These are phyloP conservation scores for Clavariopsis aquatica DNA, from an alignment of 495 filamentous ascomycete genomes.

Conservation along the genomic window DNA sequence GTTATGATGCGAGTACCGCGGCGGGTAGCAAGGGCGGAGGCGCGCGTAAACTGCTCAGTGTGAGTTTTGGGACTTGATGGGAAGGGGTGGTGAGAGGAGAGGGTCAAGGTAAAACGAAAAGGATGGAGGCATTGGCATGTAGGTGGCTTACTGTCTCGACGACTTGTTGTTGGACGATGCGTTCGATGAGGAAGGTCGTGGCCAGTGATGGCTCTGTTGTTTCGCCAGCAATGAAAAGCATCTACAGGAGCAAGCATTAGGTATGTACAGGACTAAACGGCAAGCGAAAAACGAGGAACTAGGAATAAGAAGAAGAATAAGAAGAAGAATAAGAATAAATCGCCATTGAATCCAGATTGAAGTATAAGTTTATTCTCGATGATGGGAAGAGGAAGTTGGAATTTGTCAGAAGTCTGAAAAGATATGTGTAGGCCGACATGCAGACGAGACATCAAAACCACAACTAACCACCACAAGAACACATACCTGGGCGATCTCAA, in stretches of 20 bases:
- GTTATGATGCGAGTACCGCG: not conserved
- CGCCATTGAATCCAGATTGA: too few species aligned
- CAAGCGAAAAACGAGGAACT: too few species aligned
- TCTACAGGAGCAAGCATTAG: not conserved
- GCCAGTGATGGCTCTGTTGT: not conserved
- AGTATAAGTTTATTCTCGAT: too few species aligned
- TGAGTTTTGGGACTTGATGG: not conserved
- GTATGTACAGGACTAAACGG: not conserved
- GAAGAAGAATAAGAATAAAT: not conserved
- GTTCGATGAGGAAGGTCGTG: not conserved
- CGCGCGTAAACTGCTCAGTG: not conserved
- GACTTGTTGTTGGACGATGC: not conserved
- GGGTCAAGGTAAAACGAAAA: not conserved
- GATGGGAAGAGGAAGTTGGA: too few species aligned
- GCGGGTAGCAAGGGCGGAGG: not conserved
- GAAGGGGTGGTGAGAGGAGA: not conserved
- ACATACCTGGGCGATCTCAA: slow-evolving; percentile 1
- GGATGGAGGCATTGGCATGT: not conserved
- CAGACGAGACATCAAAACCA: not conserved
- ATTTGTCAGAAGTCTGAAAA: not conserved
- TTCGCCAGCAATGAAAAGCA: not conserved
- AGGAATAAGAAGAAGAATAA: not conserved
- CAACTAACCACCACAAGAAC: not conserved
- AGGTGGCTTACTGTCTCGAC: not conserved
- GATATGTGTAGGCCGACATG: too few species aligned